Conservation (phyloP, 177 flowering plant genomes). For the Tripterygium wilfordii region DNA sequence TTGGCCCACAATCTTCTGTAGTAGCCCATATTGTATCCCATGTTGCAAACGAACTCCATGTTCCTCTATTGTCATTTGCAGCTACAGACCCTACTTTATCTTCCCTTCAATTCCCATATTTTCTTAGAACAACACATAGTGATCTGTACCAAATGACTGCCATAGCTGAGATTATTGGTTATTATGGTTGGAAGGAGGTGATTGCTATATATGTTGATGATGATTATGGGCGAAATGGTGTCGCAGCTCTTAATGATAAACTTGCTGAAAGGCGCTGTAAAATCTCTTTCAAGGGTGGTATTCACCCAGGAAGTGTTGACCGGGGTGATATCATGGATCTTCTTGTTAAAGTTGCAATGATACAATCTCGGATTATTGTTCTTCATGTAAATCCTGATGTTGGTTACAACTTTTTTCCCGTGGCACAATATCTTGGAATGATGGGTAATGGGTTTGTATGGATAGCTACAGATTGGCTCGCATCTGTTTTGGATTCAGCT, state of each 20-base stretch:
- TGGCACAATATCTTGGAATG: constrained; percentile 58
- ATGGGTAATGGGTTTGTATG: constrained; percentile 75
- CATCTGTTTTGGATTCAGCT: constrained; percentile 48
- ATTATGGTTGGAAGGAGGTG: constrained; percentile 62
- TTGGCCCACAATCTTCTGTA: constrained; percentile 74
- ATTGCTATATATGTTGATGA: constrained; percentile 61
- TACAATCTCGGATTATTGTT: constrained; percentile 67
- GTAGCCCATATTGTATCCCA: constrained; percentile 61
- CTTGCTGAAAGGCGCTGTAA: constrained; percentile 61
- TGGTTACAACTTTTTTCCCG: constrained; percentile 45
- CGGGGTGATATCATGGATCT: constrained; percentile 30
- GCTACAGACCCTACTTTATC: constrained; percentile 67
- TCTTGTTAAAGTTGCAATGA: constrained; percentile 44
- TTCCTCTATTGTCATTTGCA: constrained; percentile 67
- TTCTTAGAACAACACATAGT: constrained; percentile 54
- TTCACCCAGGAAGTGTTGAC: constrained; percentile 31
- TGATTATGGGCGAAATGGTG: constrained; percentile 62
- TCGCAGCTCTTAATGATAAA: constrained; percentile 51
- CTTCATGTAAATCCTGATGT: constrained; percentile 41
- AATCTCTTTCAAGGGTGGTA: constrained; percentile 51
- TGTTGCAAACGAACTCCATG: constrained; percentile 64
- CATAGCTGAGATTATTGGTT: constrained; percentile 52
- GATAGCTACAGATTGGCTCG: constrained; percentile 77
- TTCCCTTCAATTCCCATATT: constrained; percentile 61
- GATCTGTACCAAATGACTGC: constrained; percentile 73